phyloP scores from a whole-genome alignment of 1,284 basidiomycete genomes.

The Apiotrichum siamense region DNA sequence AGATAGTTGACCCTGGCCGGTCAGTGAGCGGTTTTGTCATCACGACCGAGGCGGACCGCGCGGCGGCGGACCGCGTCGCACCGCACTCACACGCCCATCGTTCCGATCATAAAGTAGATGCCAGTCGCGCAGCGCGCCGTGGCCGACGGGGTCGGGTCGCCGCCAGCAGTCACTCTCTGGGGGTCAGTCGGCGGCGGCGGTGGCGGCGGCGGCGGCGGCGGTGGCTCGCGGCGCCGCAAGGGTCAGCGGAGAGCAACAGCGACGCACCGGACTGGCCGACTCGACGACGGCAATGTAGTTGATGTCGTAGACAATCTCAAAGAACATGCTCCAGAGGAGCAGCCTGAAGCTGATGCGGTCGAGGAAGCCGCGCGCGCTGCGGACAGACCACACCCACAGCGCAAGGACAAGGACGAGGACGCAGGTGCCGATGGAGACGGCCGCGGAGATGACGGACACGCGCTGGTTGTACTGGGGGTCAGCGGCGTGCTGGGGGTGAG shows the following conservation, averaged over 20 bases:
- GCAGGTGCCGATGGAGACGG: slow-evolving; percentile 12
- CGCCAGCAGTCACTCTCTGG: no score
- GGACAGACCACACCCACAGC: slow-evolving; percentile 14
- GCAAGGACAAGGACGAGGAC: slow-evolving; percentile 12
- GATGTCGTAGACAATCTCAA: slow-evolving; percentile 30
- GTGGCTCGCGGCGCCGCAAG: no score
- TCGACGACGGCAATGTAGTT: slow-evolving; percentile 23
- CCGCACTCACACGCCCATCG: slow-evolving; percentile 30
- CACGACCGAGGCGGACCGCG: no score
- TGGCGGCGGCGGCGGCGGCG: no score
- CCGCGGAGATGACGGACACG: slow-evolving; percentile 17
- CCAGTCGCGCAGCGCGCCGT: slow-evolving; percentile 19
- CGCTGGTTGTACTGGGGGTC: slow-evolving; percentile 11
- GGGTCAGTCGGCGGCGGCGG: no score
- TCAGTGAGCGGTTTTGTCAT: background rate
- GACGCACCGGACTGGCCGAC: slow-evolving; percentile 1
- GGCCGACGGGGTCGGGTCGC: background rate
- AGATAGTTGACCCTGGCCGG: slow-evolving; percentile 31
- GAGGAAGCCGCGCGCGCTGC: slow-evolving; percentile 19
- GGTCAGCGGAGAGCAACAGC: no score
- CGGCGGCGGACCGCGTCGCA: no score
- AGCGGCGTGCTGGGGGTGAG: no score
- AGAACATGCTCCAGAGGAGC: slow-evolving; percentile 28
- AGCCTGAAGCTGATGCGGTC: slow-evolving; percentile 36
- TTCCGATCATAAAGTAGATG: slow-evolving; percentile 30